Base-by-base conservation (phyloP, 1,284 basidiomycete species). In the Malassezia arunalokei region DNA sequence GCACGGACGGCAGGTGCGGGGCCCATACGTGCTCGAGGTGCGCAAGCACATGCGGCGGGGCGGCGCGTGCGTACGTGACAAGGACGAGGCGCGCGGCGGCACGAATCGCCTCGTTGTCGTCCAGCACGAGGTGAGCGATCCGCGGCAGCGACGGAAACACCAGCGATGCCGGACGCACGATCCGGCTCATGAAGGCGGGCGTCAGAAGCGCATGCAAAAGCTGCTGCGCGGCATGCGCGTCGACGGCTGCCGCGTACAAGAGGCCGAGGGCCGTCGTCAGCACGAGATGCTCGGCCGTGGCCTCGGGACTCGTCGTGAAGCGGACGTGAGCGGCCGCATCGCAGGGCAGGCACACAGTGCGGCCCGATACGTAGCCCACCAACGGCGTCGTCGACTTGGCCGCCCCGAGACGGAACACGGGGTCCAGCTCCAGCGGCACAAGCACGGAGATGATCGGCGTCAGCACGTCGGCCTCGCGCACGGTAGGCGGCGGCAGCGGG, bases 151-250 rank as follows among this genome's bases (percentile, higher is more conserved):
- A 24, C 17, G 52, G 49, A 14, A 15, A 15, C 7, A 28, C 27
- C 4, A 38, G 47, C 20, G 20, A 24, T 0, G 35, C 42, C 14
- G 8, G 31, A 8, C 31, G 29, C 9, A 41, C 46, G 28, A 38
- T 27, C 8, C 9, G 27, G 9, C 14, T 28, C 31, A 54, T 11
- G 14, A 49, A 40, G 3, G 47, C 20, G 9, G 53, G 53, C 11
- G 40, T 24, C 24, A 45, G 38, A 5, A 55, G 43, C 9, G 43
- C 38, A 32, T 45, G 28, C 11, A 49, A 31, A 24, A 33, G 40
- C 6, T 32, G 15, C 12, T 11, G 20, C 17, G 47, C n/a, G 2
- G 85, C 82, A 1, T 89, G 71, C 47, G 90, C 86, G 46, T 76
- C 86, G 11, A 35, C 33, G 15, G 11, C 11, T 77, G 60, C 12